These are phyloP conservation scores for Trifolium fragiferum DNA, from an alignment of 306 rosid genomes.

Conservation along the genomic window DNA sequence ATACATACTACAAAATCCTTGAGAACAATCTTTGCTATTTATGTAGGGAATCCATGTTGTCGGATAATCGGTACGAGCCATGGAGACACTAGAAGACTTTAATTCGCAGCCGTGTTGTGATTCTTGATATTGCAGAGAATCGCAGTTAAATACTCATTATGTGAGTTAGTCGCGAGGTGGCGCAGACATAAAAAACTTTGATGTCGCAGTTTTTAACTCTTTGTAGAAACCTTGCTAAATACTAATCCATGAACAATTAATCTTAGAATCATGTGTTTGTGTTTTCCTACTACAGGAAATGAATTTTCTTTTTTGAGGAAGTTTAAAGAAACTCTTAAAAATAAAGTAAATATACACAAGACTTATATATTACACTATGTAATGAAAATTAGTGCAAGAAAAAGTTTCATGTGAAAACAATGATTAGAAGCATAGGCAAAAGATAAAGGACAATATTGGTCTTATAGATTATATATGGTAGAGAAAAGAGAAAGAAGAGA, in stretches of 20 bases:
- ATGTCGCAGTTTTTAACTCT: not conserved
- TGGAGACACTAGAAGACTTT: slow-evolving; percentile 6
- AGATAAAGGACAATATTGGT: not conserved
- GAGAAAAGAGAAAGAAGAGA: slow-evolving; percentile 20
- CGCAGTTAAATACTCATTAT: not conserved
- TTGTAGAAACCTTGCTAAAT: not conserved
- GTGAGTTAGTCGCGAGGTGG: not conserved
- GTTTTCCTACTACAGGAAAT: too few relatives aligned
- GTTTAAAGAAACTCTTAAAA: not conserved
- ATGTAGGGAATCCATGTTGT: slow-evolving; percentile 75
- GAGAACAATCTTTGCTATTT: slow-evolving; percentile 75
- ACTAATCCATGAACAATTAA: not conserved
- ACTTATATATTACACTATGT: slow-evolving; percentile 7
- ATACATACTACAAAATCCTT: slow-evolving; percentile 70
- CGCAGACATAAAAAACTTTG: not conserved
- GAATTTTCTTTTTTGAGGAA: too few relatives aligned
- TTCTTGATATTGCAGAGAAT: not conserved
- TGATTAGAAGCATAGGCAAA: slow-evolving; percentile 20
- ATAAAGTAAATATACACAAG: not conserved
- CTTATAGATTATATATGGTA: not conserved
- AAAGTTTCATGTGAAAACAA: slow-evolving; percentile 5
- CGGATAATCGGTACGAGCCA: slow-evolving; percentile 69
- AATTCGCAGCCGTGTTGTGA: not conserved
- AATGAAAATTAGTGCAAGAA: slow-evolving; percentile 2
- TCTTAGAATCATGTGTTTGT: not conserved